phyloP scores from a whole-genome alignment of 139 green algal genomes.

The Asterochloris sp. region DNA sequence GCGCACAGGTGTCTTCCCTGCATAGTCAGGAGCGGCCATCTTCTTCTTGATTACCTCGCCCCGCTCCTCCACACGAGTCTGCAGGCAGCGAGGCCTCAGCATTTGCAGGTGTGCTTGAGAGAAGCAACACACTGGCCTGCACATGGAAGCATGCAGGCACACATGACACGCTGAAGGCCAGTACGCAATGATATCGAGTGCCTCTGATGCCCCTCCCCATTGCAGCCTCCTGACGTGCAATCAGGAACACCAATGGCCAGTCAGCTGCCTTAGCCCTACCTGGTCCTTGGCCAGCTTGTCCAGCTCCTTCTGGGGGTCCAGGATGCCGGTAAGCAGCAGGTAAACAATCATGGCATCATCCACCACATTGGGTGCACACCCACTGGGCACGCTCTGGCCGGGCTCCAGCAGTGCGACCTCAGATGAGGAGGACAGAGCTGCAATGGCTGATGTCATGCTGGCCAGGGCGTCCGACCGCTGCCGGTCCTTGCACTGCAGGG shows the following conservation, averaged over 20 bases:
- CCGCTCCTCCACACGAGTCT: slow-evolving; percentile 10
- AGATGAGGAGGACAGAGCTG: slow-evolving; percentile 50
- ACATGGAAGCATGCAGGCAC: not conserved
- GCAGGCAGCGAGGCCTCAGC: not conserved
- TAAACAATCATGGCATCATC: slow-evolving; percentile 72
- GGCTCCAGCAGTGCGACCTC: slow-evolving; percentile 29
- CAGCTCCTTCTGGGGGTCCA: slow-evolving; percentile 88
- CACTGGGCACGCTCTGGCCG: slow-evolving; percentile 43
- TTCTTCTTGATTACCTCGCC: slow-evolving; percentile 52
- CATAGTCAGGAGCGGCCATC: slow-evolving; percentile 56
- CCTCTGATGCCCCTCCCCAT: not conserved
- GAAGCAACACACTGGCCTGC: not conserved
- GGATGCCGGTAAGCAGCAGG: slow-evolving; percentile 73
- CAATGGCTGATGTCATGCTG: slow-evolving; percentile 37
- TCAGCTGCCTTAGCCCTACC: not conserved
- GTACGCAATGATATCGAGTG: not conserved
- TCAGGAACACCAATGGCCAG: slow-evolving; percentile 25
- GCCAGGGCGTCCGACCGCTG: slow-evolving; percentile 30
- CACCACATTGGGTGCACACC: slow-evolving; percentile 80
- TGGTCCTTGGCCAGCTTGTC: slow-evolving; percentile 87
- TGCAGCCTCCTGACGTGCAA: slow-evolving; percentile 32
- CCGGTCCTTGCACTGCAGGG: slow-evolving; percentile 29
- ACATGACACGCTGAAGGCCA: not conserved
- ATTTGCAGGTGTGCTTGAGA: no score
- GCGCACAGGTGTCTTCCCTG: slow-evolving; percentile 68